Evolutionary conservation across 2,329 filamentous ascomycete species (phyloP), one percentile per base, ranked within the genome.

Genomic region (Bertia moriformis): DNA sequence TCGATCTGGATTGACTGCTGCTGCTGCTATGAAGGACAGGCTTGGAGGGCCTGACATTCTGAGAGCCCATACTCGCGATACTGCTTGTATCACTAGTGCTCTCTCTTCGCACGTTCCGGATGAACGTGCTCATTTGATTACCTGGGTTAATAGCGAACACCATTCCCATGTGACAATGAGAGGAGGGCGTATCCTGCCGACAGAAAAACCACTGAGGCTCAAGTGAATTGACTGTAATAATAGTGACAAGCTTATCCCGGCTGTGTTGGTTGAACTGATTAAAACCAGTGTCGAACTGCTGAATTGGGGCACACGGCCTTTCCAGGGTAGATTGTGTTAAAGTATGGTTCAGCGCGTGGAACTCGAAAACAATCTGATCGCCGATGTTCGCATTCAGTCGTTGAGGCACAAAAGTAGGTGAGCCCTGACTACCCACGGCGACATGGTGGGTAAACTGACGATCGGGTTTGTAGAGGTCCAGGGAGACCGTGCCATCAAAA

Each of bases 151-250:
- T 15, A 12, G 42, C 44, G 42, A 49, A 49, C 10, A 48, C 38
- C 44, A 48, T 49, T 4, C 46, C 46, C 19, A 41, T 37, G 43
- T 45, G 41, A 39, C 43, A 48, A 32, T 49, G 42, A 24, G 44
- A 39, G 38, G 39, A 39, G 17, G 43, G 40, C 30, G 39, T 5
- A 27, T 39, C 39, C 35, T 48, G 45, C 20, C 40, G 32, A 35
- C 44, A 48, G 18, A 48, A 49, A 19, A 48, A 47, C 42, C 45
- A 49, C 20, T 44, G 39, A n/a, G 41, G 46, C 7, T 48, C 40
- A 5, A 44, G 40, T 22, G 43, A 38, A 19, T 41, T 45, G 13
- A 48, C 42, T 5, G 39, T 46, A n/a, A 41, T 3, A 1, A 36
- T 27, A 13, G 44, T 14, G 4, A 24, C 42, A 13, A 46, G 39